These are phyloP conservation scores for Pseudocercospora macadamiae DNA, from an alignment of 2,329 filamentous ascomycete species.

Conservation along the genomic window DNA sequence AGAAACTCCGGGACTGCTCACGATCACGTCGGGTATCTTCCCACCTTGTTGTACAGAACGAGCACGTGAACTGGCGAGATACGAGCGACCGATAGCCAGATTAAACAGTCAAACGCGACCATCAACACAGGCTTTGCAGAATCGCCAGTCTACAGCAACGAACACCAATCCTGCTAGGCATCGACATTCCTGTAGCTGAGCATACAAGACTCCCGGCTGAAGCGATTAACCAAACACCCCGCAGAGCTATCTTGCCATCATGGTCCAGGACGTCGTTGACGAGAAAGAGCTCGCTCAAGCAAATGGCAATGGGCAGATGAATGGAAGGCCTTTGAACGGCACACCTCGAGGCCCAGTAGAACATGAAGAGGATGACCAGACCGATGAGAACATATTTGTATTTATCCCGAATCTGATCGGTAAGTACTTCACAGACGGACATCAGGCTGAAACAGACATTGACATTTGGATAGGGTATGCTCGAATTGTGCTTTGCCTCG, in stretches of 20 bases:
- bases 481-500: slow-evolving; percentile 67
- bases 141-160: neutral
- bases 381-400: slow-evolving; percentile 58
- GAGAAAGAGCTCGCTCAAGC: slow-evolving; percentile 22
- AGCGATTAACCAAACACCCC: neutral
- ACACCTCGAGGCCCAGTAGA: slow-evolving; percentile 20
- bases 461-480: slow-evolving; percentile 47
- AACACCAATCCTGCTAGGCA: neutral
- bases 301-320: slow-evolving; percentile 22
- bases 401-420: slow-evolving; percentile 58
- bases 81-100: neutral
- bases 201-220: neutral
- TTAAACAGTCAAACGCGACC: neutral
- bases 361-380: slow-evolving; percentile 23
- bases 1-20: slow-evolving; percentile 1
- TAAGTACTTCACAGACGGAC: slow-evolving; percentile 30
- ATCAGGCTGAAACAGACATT: neutral
- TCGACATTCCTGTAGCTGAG: neutral
- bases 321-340: slow-evolving; percentile 29
- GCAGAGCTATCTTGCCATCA: slow-evolving; percentile 10
- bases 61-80: slow-evolving; percentile 3
- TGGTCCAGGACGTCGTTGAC: slow-evolving; percentile 30
- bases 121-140: neutral
- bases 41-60: slow-evolving; percentile 8
- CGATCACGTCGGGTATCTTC: slow-evolving; percentile 4